Evolutionary conservation across 768 basidiomycete species (phyloP).

Genomic region (Termitomyces sp.): DNA sequence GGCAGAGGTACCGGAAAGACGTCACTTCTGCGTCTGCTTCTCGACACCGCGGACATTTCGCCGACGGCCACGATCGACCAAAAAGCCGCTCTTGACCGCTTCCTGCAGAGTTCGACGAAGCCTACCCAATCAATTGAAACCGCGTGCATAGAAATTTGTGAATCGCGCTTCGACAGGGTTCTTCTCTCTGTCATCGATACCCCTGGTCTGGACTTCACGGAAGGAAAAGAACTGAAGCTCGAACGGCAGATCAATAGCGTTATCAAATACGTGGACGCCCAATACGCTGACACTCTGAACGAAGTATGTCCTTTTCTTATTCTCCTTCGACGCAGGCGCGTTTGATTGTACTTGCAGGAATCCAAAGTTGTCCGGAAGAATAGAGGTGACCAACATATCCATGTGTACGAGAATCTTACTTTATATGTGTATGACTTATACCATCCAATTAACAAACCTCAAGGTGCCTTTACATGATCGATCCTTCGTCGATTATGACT

Average conservation of each 20-base stretch:
- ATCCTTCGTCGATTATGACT: constrained; percentile 68
- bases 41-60: constrained; percentile 84
- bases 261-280: constrained; percentile 75
- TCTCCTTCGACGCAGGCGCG: not conserved
- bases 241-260: constrained; percentile 75
- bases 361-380: constrained; percentile 84
- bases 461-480: constrained; percentile 85
- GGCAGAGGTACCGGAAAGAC: constrained; percentile 84
- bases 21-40: constrained; percentile 70
- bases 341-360: constrained; percentile 46
- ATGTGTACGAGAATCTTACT: constrained; percentile 54
- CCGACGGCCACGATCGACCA: constrained; percentile 76
- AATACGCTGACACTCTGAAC: constrained; percentile 83
- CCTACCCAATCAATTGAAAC: constrained; percentile 62
- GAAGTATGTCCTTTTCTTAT: constrained; percentile 48
- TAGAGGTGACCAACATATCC: constrained; percentile 88
- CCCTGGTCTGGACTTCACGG: constrained; percentile 74
- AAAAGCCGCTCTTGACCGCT: constrained; percentile 56
- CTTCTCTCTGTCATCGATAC: constrained; percentile 82
- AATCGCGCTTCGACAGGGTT: constrained; percentile 77
- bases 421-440: not conserved
- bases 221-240: constrained; percentile 70
- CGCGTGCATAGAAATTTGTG: constrained; percentile 77
- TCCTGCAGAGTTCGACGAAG: constrained; percentile 59
- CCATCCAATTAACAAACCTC: constrained; percentile 13